phyloP scores from a whole-genome alignment of 352 stramenopile species.

The Globisporangium iwayamae region DNA sequence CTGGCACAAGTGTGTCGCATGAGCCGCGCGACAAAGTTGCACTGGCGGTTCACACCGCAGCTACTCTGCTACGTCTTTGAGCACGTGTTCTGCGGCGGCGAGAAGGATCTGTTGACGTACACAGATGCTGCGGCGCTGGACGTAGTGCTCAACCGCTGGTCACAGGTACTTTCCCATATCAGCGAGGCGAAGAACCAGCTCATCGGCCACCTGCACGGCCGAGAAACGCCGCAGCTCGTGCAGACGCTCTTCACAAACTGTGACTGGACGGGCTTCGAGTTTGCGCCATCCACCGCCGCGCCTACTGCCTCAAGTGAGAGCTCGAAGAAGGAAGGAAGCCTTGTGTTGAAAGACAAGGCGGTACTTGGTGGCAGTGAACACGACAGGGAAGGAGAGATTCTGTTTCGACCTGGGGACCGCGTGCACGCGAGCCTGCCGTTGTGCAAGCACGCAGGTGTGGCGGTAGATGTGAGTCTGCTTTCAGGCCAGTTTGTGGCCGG shows the following conservation, averaged over 20 bases:
- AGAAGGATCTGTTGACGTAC: constrained; percentile 52
- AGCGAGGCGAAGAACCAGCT: constrained; percentile 59
- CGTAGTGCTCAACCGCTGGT: constrained; percentile 49
- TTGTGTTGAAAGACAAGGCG: background rate
- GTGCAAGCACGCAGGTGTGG: constrained; percentile 39
- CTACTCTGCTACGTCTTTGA: constrained; percentile 59
- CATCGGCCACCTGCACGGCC: constrained; percentile 53
- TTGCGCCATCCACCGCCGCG: constrained; percentile 12
- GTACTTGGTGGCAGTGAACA: background rate
- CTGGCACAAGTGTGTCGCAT: constrained; percentile 47
- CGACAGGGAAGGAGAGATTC: constrained; percentile 11
- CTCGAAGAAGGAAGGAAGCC: background rate
- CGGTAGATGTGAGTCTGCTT: constrained; percentile 39
- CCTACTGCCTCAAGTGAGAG: constrained; percentile 1
- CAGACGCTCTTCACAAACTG: constrained; percentile 51
- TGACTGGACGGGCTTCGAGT: constrained; percentile 66
- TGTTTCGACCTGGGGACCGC: constrained; percentile 24
- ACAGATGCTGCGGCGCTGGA: constrained; percentile 47
- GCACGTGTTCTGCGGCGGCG: constrained; percentile 40
- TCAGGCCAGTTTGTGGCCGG: constrained; percentile 34
- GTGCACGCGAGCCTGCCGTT: constrained; percentile 32
- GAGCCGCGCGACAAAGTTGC: constrained; percentile 35
- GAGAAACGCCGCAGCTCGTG: constrained; percentile 57
- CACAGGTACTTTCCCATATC: constrained; percentile 38
- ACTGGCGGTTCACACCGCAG: constrained; percentile 67